phyloP scores from a whole-genome alignment of 2,329 filamentous ascomycete species.

The Ophiostoma fasciatum region DNA sequence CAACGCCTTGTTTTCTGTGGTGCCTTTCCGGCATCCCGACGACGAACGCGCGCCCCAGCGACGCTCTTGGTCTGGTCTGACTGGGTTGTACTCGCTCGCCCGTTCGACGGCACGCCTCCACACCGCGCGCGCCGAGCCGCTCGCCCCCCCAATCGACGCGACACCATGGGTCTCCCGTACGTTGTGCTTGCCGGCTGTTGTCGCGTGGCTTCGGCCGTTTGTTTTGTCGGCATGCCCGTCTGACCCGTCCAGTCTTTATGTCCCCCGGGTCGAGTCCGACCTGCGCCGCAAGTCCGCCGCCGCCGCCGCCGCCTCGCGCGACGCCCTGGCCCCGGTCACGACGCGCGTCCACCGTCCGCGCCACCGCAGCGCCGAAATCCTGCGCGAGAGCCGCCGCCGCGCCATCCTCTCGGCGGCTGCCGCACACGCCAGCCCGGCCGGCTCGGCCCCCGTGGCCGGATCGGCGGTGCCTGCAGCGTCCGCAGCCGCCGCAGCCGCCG shows the following conservation, averaged over 20 bases:
- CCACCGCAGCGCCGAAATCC: conserved; percentile 4
- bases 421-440: neutral
- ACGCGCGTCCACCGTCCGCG: conserved; percentile 10
- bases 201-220: neutral
- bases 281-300: conserved; percentile 6
- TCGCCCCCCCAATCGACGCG: too few species aligned
- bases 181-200: neutral
- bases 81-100: too few species aligned
- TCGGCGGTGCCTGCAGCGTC: too few species aligned
- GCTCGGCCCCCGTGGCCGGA: too few species aligned
- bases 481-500: neutral
- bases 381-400: conserved; percentile 11
- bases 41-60: too few species aligned
- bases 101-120: too few species aligned
- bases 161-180: conserved; percentile 12
- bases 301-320: neutral
- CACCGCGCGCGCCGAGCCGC: too few species aligned
- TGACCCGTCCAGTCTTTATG: conserved; percentile 11
- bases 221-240: neutral
- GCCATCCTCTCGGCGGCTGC: conserved; percentile 7
- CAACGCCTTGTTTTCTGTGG: too few species aligned
- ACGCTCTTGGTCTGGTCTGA: too few species aligned
- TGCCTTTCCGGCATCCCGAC: too few species aligned
- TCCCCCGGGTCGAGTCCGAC: conserved; percentile 12
- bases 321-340: neutral